Conservation (phyloP, 2,329 filamentous ascomycete genomes). For the Pseudodiploospora longispora region DNA sequence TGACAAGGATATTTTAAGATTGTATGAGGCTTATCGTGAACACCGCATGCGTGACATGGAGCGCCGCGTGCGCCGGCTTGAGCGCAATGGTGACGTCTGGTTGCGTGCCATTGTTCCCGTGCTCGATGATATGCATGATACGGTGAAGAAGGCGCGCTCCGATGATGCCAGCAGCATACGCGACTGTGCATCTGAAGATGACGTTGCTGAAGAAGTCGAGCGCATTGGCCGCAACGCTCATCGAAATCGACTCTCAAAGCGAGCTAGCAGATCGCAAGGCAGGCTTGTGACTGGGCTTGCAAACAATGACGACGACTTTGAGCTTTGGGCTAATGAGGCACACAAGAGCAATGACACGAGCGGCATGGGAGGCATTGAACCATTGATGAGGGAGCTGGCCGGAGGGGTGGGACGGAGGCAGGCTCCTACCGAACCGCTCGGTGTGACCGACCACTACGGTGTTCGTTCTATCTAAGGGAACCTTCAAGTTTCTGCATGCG, state of each 20-base stretch:
- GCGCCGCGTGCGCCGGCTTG: constrained; percentile 35
- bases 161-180: constrained; percentile 9
- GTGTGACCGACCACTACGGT: too few species aligned
- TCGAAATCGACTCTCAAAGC: constrained; percentile 13
- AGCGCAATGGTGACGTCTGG: constrained; percentile 39
- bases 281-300: constrained; percentile 22
- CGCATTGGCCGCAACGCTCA: constrained; percentile 7
- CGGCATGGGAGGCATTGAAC: constrained; percentile 33
- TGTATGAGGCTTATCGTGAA: constrained; percentile 34
- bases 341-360: constrained; percentile 21
- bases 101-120: constrained; percentile 36
- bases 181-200: constrained; percentile 26
- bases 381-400: constrained; percentile 36
- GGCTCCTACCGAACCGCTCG: too few species aligned
- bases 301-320: constrained; percentile 5
- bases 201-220: constrained; percentile 10
- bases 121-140: constrained; percentile 34
- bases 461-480: too few species aligned
- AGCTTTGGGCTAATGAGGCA: constrained; percentile 12
- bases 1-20: constrained; percentile 27
- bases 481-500: too few species aligned
- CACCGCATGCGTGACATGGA: constrained; percentile 39
- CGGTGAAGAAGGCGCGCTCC: constrained; percentile 15
- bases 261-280: constrained; percentile 20
- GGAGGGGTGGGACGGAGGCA: constrained; percentile 17